Conservation (phyloP, 2,329 filamentous ascomycete species). For the Penicillium hordei region DNA sequence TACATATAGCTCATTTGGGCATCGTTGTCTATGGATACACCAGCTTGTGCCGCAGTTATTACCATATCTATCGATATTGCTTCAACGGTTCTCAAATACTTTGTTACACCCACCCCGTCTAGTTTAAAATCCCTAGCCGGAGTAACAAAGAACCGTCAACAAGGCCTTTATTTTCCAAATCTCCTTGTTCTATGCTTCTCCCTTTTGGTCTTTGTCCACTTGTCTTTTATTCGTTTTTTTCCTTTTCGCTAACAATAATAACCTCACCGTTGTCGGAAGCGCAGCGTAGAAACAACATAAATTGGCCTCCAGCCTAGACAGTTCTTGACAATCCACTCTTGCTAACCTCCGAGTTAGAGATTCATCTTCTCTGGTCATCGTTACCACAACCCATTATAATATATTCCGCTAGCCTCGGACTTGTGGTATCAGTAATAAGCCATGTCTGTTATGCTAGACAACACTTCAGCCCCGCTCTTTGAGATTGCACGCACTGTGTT, state of each 20-base stretch:
- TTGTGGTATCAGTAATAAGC: background rate
- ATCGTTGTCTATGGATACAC: no score
- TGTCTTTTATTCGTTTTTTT: background rate
- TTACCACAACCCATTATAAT: background rate
- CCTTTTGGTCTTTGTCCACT: background rate
- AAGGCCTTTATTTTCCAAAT: background rate
- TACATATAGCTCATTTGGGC: background rate
- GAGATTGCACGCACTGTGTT: background rate
- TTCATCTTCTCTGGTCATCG: background rate
- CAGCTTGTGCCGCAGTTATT: background rate
- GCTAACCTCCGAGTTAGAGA: background rate
- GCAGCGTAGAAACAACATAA: background rate
- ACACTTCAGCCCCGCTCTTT: background rate
- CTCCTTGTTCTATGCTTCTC: background rate
- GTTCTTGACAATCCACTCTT: background rate
- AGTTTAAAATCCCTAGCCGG: background rate
- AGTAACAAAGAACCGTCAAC: background rate
- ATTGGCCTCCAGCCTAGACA: background rate
- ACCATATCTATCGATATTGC: background rate
- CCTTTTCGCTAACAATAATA: no score
- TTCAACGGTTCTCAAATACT: background rate
- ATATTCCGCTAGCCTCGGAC: background rate
- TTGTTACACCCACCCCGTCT: background rate
- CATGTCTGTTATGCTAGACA: background rate
- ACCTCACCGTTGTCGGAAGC: no score